Base-by-base conservation (phyloP, 257 asterid genomes). In the Verbena officinalis region DNA sequence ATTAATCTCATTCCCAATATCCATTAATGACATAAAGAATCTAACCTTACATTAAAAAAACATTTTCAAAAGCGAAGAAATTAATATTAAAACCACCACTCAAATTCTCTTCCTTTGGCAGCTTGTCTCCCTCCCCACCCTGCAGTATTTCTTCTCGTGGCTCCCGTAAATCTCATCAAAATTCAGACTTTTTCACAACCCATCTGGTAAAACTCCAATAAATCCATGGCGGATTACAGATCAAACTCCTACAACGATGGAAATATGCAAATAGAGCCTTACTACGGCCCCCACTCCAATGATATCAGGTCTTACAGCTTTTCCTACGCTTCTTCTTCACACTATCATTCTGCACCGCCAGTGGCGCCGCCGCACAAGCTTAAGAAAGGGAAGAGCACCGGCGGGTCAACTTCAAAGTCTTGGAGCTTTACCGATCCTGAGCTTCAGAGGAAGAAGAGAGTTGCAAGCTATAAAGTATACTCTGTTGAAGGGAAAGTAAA, bases 371-470 rank as follows among this genome's bases (percentile, higher is more conserved):
- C 72, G 21, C 55, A 22, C 72, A 76, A 77, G 56, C 80, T 74
- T 23, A 74, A 71, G 67, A 77, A 69, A 53, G 80, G 65, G 53
- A 75, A 77, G 76, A 73, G 76, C 55, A 64, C 49, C 4, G 43
- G 75, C 7, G 74, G 80, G 39, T 74, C 80, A n/a, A n/a, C 16
- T 20, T 74, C 76, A 14, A 80, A 55, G 17, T 68, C 79, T 1
- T 81, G 86, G 86, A 7, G 61, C 15, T 60, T 81, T 10, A 62
- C 43, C 24, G 86, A 81, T 66, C 77, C 83, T 0, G 86, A 81
- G 75, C 46, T 81, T 49, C 86, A 77, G 77, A 74, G 83, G 75
- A 81, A 68, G 71, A 81, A 67, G 63, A 81, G 86, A 63, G 72
- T 77, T 33, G 86, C 83, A 15, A 72, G 79, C 79, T 81, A 81